Percentiles rank a stretch among this genome's conserved stretches.
Evolutionary conservation across 768 basidiomycete species (phyloP).

Genomic region (Butyriboletus loyo): DNA sequence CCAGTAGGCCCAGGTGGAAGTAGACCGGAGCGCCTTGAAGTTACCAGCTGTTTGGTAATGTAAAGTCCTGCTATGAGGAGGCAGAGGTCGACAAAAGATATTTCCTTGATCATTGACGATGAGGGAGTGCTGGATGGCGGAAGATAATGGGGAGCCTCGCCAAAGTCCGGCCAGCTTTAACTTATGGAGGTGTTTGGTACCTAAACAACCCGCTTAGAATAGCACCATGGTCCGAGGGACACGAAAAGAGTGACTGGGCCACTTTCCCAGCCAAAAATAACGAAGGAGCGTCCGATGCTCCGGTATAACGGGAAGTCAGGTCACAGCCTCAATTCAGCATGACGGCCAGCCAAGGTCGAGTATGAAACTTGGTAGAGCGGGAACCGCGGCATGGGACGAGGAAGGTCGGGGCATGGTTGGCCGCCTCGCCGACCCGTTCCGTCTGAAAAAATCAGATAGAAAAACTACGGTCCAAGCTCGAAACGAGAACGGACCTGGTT

Average conservation of each 20-base stretch:
- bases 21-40: background rate
- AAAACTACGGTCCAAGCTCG: no score
- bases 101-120: background rate
- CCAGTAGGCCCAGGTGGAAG: conserved; percentile 24
- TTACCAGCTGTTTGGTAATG: background rate
- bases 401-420: background rate
- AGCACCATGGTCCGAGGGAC: no score
- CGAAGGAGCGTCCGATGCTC: no score
- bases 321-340: background rate
- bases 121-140: background rate
- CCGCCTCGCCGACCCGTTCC: background rate
- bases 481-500: no score
- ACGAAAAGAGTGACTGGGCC: no score
- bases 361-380: background rate
- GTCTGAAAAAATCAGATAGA: no score
- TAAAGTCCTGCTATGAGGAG: conserved; percentile 19
- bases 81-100: conserved; percentile 3
- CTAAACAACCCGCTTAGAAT: background rate
- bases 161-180: background rate
- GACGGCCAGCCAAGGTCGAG: no score
- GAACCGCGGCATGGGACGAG: background rate
- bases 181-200: background rate
- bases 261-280: no score
- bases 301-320: no score
- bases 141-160: background rate